Evolutionary conservation across 257 asterid genomes (phyloP).

Genomic region (Solanum chiquidenum): DNA sequence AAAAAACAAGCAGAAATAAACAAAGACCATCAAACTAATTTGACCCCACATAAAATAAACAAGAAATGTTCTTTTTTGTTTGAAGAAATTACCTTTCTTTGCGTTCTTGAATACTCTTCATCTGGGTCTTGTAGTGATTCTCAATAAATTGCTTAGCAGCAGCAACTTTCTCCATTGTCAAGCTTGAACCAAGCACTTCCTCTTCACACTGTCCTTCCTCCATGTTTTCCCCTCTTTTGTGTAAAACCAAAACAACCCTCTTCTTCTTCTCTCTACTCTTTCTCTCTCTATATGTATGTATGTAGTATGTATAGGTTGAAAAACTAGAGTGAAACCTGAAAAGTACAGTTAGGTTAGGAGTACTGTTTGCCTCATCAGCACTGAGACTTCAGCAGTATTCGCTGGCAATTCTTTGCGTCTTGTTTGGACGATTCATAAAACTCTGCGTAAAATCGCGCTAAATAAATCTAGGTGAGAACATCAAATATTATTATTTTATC

Average conservation of each 20-base stretch:
- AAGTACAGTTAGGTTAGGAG: neutral
- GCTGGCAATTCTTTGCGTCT: neutral
- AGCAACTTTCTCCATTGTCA: slow-evolving; percentile 98
- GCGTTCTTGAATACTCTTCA: slow-evolving; percentile 87
- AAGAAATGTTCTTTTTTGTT: neutral
- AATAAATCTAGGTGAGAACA: no score
- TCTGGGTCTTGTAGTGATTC: slow-evolving; percentile 95
- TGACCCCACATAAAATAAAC: neutral
- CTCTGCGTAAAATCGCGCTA: no score
- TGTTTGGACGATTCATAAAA: neutral
- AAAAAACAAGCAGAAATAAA: neutral
- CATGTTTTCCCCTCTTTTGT: slow-evolving; percentile 15
- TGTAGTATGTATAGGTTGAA: neutral
- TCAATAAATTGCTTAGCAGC: slow-evolving; percentile 96
- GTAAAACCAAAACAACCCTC: neutral
- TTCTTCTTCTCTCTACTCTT: slow-evolving; percentile 3
- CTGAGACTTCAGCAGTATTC: neutral
- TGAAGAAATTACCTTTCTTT: slow-evolving; percentile 57
- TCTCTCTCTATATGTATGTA: neutral
- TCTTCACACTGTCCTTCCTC: slow-evolving; percentile 45
- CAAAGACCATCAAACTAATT: neutral
- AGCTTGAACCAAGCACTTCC: slow-evolving; percentile 75
- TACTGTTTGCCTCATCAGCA: slow-evolving; percentile 18
- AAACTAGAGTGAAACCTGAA: neutral
- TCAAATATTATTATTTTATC: no score